Evolutionary conservation across 225 moss, liverwort and hornwort genomes (phyloP).

Genomic region (Polytrichum commune): DNA sequence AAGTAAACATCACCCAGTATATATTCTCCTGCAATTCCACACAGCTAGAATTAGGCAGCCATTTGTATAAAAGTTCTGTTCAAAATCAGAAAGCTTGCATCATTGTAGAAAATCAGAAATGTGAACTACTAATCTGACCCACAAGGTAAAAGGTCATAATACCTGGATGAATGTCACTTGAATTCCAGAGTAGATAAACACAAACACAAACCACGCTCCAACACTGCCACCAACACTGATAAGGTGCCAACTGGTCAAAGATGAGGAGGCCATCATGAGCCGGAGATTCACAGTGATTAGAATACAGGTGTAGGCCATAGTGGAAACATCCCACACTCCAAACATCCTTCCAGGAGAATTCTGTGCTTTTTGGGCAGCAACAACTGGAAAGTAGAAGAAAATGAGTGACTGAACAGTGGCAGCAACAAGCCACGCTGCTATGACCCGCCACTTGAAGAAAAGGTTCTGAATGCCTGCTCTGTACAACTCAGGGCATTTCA

Average conservation of each 20-base stretch:
- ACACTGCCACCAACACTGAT: constrained; percentile 86
- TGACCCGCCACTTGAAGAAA: constrained; percentile 87
- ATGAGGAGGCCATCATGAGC: constrained; percentile 87
- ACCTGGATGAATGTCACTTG: constrained; percentile 71
- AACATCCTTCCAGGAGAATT: constrained; percentile 56
- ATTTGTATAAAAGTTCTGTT: no score
- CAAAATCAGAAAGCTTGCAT: no score
- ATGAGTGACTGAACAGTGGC: constrained; percentile 89
- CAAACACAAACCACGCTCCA: constrained; percentile 77
- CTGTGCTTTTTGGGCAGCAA: constrained; percentile 61
- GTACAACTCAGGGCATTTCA: constrained; percentile 74
- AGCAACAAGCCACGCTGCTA: constrained; percentile 71
- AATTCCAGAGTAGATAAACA: constrained; percentile 75
- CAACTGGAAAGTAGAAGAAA: constrained; percentile 79
- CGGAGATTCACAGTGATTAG: constrained; percentile 85
- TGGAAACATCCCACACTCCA: constrained; percentile 89
- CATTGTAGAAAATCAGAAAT: no score
- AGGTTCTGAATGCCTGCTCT: constrained; percentile 79
- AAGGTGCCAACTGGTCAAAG: constrained; percentile 80
- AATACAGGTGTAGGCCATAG: constrained; percentile 88
- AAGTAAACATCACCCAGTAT: constrained; percentile 88
- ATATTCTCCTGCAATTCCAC: constrained; percentile 70
- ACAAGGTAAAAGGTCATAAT: neutral
- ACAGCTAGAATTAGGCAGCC: neutral
- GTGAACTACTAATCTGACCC: no score